phyloP scores from a whole-genome alignment of 202 grass and related monocot species.

The Panicum hallii region DNA sequence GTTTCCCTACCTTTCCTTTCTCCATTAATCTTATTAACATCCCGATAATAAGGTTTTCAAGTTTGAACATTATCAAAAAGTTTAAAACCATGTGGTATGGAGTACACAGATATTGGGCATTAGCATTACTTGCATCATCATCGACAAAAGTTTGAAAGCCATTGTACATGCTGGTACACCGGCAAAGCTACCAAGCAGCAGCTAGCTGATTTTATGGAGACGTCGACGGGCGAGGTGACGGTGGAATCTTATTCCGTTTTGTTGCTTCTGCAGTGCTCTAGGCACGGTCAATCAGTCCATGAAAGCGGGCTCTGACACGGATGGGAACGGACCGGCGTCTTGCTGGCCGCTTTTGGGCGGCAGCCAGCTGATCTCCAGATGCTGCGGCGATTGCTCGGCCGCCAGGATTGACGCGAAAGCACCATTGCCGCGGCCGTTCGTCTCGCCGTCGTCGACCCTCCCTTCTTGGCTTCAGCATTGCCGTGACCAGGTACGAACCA shows the following conservation, averaged over 20 bases:
- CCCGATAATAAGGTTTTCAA: background rate
- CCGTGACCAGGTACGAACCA: conserved; percentile 14
- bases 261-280: conserved; percentile 54
- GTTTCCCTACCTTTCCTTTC: background rate
- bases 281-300: conserved; percentile 57
- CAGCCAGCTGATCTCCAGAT: conserved; percentile 55
- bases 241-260: conserved; percentile 67
- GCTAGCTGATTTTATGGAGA: conserved; percentile 38
- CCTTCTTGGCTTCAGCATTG: conserved; percentile 88
- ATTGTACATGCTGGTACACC: background rate
- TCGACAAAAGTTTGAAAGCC: background rate
- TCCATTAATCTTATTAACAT: background rate
- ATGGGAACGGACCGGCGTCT: conserved; percentile 56
- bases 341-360: conserved; percentile 62
- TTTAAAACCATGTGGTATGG: background rate
- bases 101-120: background rate
- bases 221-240: conserved; percentile 40
- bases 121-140: background rate
- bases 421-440: conserved; percentile 39
- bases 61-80: background rate
- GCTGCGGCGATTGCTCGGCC: conserved; percentile 66
- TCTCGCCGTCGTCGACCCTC: conserved; percentile 71
- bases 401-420: conserved; percentile 48
- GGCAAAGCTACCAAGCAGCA: background rate
- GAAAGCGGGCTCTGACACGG: conserved; percentile 52